A percentile compares a stretch with the other conserved stretches of the same genome.
Evolutionary conservation across 768 basidiomycete species (phyloP).

Genomic region (Lentinula sp.): DNA sequence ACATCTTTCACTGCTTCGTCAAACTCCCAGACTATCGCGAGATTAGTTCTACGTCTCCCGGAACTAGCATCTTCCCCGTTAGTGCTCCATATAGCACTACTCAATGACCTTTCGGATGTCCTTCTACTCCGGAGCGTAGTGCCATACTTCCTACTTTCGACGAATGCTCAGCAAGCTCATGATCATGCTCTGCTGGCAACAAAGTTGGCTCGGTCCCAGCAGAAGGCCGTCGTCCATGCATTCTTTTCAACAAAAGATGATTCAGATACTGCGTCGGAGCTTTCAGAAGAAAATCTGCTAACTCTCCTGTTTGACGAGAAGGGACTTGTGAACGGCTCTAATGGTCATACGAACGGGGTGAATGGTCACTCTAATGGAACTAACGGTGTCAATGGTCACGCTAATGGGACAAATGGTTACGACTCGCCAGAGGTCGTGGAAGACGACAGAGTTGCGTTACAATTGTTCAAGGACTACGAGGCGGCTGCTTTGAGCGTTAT

Average conservation of each 20-base stretch:
- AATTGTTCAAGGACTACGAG: constrained; percentile 58
- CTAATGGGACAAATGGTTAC: constrained; percentile 14
- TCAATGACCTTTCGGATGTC: constrained; percentile 65
- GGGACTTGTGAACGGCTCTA: constrained; percentile 26
- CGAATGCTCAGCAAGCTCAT: constrained; percentile 74
- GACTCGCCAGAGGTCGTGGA: constrained; percentile 12
- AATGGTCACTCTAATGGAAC: constrained; percentile 13
- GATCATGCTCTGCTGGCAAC: constrained; percentile 87
- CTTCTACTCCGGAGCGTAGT: constrained; percentile 74
- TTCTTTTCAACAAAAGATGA: constrained; percentile 47
- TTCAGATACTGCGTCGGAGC: constrained; percentile 36
- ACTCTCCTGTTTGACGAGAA: constrained; percentile 53
- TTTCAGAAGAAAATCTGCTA: constrained; percentile 53
- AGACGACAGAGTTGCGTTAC: constrained; percentile 6
- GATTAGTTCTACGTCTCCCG: constrained; percentile 63
- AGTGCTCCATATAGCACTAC: constrained; percentile 65
- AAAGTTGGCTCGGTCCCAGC: constrained; percentile 63
- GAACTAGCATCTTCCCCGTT: constrained; percentile 61
- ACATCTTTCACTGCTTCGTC: constrained; percentile 54
- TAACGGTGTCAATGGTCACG: constrained; percentile 10
- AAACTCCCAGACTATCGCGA: constrained; percentile 44
- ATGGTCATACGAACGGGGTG: constrained; percentile 13
- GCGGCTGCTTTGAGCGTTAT: constrained; percentile 61
- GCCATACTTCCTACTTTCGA: constrained; percentile 78
- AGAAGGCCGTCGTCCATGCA: constrained; percentile 79